Evolutionary conservation across 345 rosid species (phyloP), one percentile per base, ranked within the genome.

Genomic region (Syzygium grande): DNA sequence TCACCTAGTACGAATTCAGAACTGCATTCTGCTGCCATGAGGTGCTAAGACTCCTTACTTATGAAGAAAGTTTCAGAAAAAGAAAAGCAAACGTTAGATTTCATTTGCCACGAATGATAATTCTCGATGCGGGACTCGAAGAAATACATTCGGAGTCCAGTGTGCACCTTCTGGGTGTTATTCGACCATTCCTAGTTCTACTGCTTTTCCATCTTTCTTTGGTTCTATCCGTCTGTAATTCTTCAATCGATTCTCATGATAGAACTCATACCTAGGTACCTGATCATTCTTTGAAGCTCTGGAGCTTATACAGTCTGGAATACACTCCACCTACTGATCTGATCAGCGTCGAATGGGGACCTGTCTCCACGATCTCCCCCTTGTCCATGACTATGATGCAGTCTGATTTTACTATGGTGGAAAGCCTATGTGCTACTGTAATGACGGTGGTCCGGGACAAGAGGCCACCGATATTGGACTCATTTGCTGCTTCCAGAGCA

Each of bases 371-470:
- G 80, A 94, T 92, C 90, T 92, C 91, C 73, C 96, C 98, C 85
- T 92, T 94, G 84, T 97, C 95, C 93, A 96, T 94, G 7, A 96
- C 97, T 9, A 92, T 92, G 30, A 96, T 96, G 19, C 79, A 89
- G 80, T 96, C 95, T 9, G 96, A 96, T 52, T 93, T 94, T 80
- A 91, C 94, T 7, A 97, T 88, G 1, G 98, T 96, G 46, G 99
- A 95, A 34, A 97, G 91, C 88, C 99, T 88, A 83, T 94, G 98
- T 49, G 98, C 98, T 84, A 97, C 97, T 11, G 95, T 96, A 11
- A 97, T 89, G 89, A 90, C 94, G 4, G 97, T 95, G 21, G 94
- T 89, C 88, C 89, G 88, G 84, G 88, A 85, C 43, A 54, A 25
- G 5, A 89, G 90, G n/a, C 91, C 90, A 4, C 87, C 84, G 19